These are phyloP conservation scores for Thyridium curvatum DNA, from an alignment of 2,329 filamentous ascomycete genomes.

Conservation along the genomic window DNA sequence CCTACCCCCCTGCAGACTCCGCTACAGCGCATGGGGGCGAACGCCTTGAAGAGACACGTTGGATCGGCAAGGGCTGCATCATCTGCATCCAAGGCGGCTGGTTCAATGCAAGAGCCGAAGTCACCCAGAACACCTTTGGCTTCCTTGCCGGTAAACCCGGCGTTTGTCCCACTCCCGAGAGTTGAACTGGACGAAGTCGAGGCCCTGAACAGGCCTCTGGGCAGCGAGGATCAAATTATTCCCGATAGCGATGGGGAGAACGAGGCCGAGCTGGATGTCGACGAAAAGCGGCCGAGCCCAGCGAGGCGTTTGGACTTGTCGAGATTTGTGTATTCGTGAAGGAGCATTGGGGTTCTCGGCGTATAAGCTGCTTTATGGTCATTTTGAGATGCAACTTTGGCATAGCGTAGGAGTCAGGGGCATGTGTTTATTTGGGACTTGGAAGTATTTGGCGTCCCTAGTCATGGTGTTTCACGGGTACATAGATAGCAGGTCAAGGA, in stretches of 20 bases:
- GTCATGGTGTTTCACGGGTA: too few species aligned
- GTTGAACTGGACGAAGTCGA: constrained; percentile 48
- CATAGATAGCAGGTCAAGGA: too few species aligned
- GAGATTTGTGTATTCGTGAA: constrained; percentile 35
- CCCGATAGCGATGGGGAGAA: constrained; percentile 45
- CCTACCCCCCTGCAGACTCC: constrained; percentile 32
- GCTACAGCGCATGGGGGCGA: constrained; percentile 45
- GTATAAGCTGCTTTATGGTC: not conserved
- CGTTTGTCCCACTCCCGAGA: constrained; percentile 48
- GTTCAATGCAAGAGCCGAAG: constrained; percentile 3
- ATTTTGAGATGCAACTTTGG: not conserved
- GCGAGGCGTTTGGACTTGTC: constrained; percentile 37
- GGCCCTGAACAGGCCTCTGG: constrained; percentile 38
- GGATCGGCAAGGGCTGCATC: not conserved
- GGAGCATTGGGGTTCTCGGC: not conserved
- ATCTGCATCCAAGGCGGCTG: too few species aligned
- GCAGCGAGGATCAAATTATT: constrained; percentile 52
- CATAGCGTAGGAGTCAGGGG: not conserved
- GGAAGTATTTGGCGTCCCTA: too few species aligned
- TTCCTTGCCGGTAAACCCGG: constrained; percentile 39
- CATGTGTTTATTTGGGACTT: too few species aligned
- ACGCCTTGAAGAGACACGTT: constrained; percentile 26
- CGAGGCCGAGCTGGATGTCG: constrained; percentile 23
- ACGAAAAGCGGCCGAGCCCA: constrained; percentile 16
- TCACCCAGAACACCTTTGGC: constrained; percentile 4